Conservation (phyloP, 1,139 yeast genomes). For the Suhomyces kunorum region DNA sequence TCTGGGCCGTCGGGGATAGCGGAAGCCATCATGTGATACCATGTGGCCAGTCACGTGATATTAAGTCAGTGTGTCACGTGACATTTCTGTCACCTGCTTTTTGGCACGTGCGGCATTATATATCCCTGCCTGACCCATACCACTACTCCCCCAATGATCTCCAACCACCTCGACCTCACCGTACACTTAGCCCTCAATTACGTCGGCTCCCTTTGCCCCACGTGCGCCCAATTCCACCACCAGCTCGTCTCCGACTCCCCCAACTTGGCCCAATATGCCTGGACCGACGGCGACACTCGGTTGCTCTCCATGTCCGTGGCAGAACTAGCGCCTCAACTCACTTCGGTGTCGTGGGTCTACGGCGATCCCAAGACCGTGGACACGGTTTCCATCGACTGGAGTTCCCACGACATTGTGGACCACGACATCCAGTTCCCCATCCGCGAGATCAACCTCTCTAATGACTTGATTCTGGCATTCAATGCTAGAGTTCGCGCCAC, state of each 20-base stretch:
- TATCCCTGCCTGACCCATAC: not conserved
- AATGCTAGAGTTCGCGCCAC: slow-evolving; percentile 16
- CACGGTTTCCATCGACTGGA: slow-evolving; percentile 29
- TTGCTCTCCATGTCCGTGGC: slow-evolving; percentile 17
- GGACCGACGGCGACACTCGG: slow-evolving; percentile 7
- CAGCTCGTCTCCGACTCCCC: slow-evolving; percentile 12
- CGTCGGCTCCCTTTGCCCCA: slow-evolving; percentile 22
- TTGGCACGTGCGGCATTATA: not conserved
- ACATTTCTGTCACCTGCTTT: too few species aligned
- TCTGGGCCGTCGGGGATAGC: too few species aligned
- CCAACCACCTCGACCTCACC: slow-evolving; percentile 29
- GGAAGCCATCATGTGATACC: too few species aligned
- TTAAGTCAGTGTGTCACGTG: not conserved
- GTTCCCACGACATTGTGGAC: slow-evolving; percentile 18
- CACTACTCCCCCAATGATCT: slow-evolving; percentile 16
- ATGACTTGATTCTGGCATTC: slow-evolving; percentile 27
- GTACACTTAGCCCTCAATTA: slow-evolving; percentile 28
- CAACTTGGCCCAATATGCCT: slow-evolving; percentile 20
- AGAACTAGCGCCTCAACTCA: slow-evolving; percentile 15
- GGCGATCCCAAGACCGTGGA: slow-evolving; percentile 19
- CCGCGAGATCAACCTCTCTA: slow-evolving; percentile 25
- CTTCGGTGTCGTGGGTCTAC: slow-evolving; percentile 21
- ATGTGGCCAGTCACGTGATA: too few species aligned
- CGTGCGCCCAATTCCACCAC: slow-evolving; percentile 7
- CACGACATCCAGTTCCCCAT: slow-evolving; percentile 27